A percentile compares a stretch with the other conserved stretches of the same genome.
phyloP scores from a whole-genome alignment of 2,329 filamentous ascomycete genomes.

The Cladosporium sp. region DNA sequence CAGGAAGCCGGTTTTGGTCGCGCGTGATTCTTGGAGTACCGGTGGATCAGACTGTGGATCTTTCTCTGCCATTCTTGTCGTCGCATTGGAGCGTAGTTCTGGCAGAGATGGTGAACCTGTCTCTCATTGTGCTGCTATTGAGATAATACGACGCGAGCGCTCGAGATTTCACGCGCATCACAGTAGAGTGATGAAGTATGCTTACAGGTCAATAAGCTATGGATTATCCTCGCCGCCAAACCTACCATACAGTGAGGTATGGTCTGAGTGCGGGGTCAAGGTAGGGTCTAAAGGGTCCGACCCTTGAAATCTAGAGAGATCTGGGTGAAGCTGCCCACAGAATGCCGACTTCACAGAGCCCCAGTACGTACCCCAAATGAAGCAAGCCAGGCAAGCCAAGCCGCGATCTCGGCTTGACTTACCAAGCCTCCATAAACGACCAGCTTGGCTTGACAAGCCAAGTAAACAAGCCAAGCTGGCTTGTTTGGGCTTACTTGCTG shows the following conservation, averaged over 20 bases:
- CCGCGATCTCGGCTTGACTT: background rate
- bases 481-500: slow-evolving; percentile 7
- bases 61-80: background rate
- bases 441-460: background rate
- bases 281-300: background rate
- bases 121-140: background rate
- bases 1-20: background rate
- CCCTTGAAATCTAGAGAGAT: background rate
- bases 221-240: background rate
- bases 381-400: background rate
- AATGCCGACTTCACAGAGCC: background rate
- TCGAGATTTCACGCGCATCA: background rate
- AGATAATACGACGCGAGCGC: background rate
- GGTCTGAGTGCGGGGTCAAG: background rate
- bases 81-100: background rate
- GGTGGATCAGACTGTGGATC: background rate
- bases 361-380: background rate
- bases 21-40: background rate
- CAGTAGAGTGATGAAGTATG: background rate
- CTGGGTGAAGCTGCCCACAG: background rate
- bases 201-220: background rate
- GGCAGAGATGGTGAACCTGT: background rate
- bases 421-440: background rate
- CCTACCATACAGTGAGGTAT: background rate
- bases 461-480: slow-evolving; percentile 5